Base-by-base conservation (phyloP, 1,139 yeast species). In the Suhomyces bokatorum region DNA sequence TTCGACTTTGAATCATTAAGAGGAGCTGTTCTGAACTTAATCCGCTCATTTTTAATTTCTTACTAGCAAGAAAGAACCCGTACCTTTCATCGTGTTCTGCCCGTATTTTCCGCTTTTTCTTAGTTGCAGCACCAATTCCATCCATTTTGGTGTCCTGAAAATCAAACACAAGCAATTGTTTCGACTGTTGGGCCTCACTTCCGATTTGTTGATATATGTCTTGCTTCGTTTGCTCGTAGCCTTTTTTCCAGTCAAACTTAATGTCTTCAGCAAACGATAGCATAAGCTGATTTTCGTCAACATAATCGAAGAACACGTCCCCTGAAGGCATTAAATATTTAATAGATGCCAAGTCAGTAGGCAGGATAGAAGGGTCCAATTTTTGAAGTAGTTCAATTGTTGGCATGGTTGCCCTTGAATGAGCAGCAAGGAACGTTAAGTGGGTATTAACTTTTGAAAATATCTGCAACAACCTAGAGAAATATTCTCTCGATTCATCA, bases 81-180 rank as follows among this genome's bases (percentile, higher is more conserved):
- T 27, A 31, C 3, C 40, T 11, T n/a, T 37, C 40, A 7, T 53
- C 58, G 12, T 46, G 40, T 6, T 38, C 44, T 11, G 50, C 14
- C 11, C 30, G 30, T 14, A 30, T 32, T 42, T 54, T 53, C 39
- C 56, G 50, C 46, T 63, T 51, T 28, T 55, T 55, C 32, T 61
- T 54, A 1, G 59, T 47, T 1, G 66, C 60, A 1, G 59, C 53
- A 1, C 73, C 77, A 16, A 73, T 66, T 2, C 75, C 70, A 46
- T 72, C 72, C 2, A 73, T 54, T 39, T 69, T 67, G 28, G 89
- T 88, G 63, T 90, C 97, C 15, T 80, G 73, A 60, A 90, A 88
- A 56, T 87, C 95, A 60, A 90, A 85, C 1, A 89, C 72, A 24
- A 90, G 68, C 3, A 87, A 56, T 53, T 84, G 89, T 30, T 68